Evolutionary conservation across 306 rosid species (phyloP), one percentile per base, ranked within the genome.

Genomic region (Acacia acuminata): DNA sequence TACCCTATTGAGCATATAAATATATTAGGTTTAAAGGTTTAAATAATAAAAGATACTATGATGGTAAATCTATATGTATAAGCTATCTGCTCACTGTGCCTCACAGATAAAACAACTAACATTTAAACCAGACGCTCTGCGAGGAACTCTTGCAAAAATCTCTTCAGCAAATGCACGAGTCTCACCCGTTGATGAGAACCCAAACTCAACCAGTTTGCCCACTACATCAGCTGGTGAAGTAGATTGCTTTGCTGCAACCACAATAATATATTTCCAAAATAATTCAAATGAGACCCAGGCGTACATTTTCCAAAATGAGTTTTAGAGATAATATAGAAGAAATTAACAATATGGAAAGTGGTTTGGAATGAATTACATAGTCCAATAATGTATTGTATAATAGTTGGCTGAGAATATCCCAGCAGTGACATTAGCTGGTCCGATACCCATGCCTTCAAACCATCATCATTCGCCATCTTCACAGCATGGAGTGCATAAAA

Each of bases 331-430:
- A 36, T 38, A 76, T 47, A 55, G 82, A 77, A 73, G 64, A 76
- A 60, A 10, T 69, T n/a, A 60, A 34, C 14, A 34, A 24, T 40
- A 55, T 38, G 22, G 16, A 68, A 25, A 82, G 70, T 51, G 60
- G 75, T 68, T 32, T 60, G 42, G 69, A 71, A 80, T 79, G 79
- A 81, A 86, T 78, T 84, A 93, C 98, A 80, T 40, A 96, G 71
- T 84, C 96, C 97, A 48, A 96, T 92, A 77, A 96, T 82, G 84
- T 92, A 93, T 83, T 90, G 96, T 12, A 93, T 90, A 27, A 93
- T 80, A 4, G 94, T 86, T 43, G 91, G 85, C 81, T 91, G 90
- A 76, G 99, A 96, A 90, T 86, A 96, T 72, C 97, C 98, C 53
- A 96, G 85, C 45, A 94, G 44, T 7, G 89, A 84, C 89, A 92